Evolutionary conservation across 129 eudicot species (phyloP), one percentile per base, ranked within the genome.

Genomic region (Centella asiatica): DNA sequence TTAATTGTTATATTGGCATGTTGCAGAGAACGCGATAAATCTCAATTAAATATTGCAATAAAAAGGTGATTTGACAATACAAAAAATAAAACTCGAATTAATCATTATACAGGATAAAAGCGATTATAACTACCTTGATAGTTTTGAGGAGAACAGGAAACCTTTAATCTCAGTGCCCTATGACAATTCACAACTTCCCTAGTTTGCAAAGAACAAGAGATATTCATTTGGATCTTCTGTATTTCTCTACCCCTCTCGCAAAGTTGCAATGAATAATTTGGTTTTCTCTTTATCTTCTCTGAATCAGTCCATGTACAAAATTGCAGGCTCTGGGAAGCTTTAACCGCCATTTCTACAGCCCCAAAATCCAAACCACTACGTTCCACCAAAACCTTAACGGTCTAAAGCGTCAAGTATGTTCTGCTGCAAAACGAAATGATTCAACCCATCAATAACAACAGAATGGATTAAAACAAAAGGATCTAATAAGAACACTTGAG

Each of bases 91-190:
- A n/a, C 37, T 17, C 13, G 10, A 6, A n/a, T n/a, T 18, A n/a
- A 28, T 54, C 22, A 19, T 20, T 7, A 5, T 7, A n/a, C 44
- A 57, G 23, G 33, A 12, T 32, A 18, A 34, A 31, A 19, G 20
- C 20, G 14, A 1, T 59, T 27, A 50, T 15, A 54, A n/a, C 25
- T 85, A 89, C 97, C 97, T 82, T 70, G 77, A 66, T 57, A 25
- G 24, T 80, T 89, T 60, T 80, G 79, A 32, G 84, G 82, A 66
- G 80, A 73, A 74, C 95, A 77, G n/a, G 81, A 74, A 72, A 77
- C 84, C 77, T 74, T 83, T 24, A 70, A 44, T 53, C 60, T 42
- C 6, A 62, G 33, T 39, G 81, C 51, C 71, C 78, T 68, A 65
- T 37, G 75, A 46, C 59, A 68, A 40, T 53, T 29, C 24, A 67